Evolutionary conservation across 2,329 filamentous ascomycete genomes (phyloP), one percentile per base, ranked within the genome.

Genomic region (Alternaria arborescens): DNA sequence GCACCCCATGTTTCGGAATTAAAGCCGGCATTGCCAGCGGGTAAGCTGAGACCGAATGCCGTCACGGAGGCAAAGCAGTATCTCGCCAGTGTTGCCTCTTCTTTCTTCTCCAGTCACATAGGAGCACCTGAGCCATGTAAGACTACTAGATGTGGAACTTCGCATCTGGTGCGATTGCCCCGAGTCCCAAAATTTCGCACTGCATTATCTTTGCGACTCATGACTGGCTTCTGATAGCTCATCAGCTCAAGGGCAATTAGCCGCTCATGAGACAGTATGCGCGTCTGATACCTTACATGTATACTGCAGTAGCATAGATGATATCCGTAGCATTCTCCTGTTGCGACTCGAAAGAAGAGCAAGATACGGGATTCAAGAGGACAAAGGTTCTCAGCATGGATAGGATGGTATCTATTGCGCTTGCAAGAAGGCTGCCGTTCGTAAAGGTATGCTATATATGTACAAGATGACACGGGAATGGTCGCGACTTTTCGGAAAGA

Each of bases 11-110:
- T 42, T 58, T 62, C 69, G 66, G 66, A 53, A 60, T 64, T 54
- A 70, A 68, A n/a, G 50, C 69, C 55, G 68, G 58, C 38, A 66
- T 55, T 32, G 38, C 12, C 47, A 28, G 14, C 57, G 43, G 47
- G 61, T 55, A 22, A 58, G 36, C 20, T 56, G 28, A 14, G 14
- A 22, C 52, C 52, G 59, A 64, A 30, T 6, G 18, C 34, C n/a
- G 12, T 26, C 41, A 42, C 8, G 16, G 16, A 36, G 7, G 30
- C 18, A n/a, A n/a, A 52, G n/a, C 20, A 48, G 8, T 24, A 8
- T 8, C 34, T n/a, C 16, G 18, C 32, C 28, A 11, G 8, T n/a
- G 3, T 34, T 26, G n/a, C 16, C 10, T 44, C 20, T 11, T 22
- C 34, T n/a, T 38, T n/a, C 32, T n/a, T n/a, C 14, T 38, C 16